phyloP scores from a whole-genome alignment of 768 basidiomycete species.

The Tylopilus felleus region DNA sequence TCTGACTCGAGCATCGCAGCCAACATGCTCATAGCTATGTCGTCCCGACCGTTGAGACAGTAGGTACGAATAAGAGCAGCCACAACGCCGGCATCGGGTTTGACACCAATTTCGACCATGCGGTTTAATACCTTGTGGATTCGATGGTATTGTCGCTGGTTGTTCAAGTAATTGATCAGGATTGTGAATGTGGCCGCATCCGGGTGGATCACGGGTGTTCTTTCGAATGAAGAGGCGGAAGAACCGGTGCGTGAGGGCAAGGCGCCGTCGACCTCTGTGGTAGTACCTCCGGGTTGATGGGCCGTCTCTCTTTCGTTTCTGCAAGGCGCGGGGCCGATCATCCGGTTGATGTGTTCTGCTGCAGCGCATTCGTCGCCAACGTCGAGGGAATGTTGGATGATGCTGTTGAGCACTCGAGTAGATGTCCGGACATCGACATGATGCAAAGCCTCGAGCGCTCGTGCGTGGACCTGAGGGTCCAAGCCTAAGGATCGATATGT shows the following conservation, averaged over 20 bases:
- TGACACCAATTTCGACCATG: constrained; percentile 43
- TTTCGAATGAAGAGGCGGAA: not conserved
- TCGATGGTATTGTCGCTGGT: constrained; percentile 40
- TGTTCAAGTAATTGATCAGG: constrained; percentile 54
- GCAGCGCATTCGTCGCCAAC: constrained; percentile 47
- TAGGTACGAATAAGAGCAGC: constrained; percentile 59
- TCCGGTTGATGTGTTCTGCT: constrained; percentile 46
- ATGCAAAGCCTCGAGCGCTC: constrained; percentile 46
- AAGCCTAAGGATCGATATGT: constrained; percentile 59
- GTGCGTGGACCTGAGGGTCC: constrained; percentile 51
- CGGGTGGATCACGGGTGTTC: constrained; percentile 33
- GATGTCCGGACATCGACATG: constrained; percentile 38
- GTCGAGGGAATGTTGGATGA: constrained; percentile 63
- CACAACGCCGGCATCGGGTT: constrained; percentile 44
- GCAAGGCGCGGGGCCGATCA: constrained; percentile 42
- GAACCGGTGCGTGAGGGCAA: constrained; percentile 2
- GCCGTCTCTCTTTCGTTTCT: constrained; percentile 19
- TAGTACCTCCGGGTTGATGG: constrained; percentile 18
- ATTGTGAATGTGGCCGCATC: constrained; percentile 61
- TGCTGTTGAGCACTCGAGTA: constrained; percentile 62
- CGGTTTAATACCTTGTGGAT: constrained; percentile 45
- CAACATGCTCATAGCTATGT: constrained; percentile 51
- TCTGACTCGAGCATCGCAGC: constrained; percentile 41
- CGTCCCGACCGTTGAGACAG: constrained; percentile 43
- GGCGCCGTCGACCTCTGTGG: constrained; percentile 32